Conservation (phyloP, 352 stramenopile species). For the Peronospora belbahrii region DNA sequence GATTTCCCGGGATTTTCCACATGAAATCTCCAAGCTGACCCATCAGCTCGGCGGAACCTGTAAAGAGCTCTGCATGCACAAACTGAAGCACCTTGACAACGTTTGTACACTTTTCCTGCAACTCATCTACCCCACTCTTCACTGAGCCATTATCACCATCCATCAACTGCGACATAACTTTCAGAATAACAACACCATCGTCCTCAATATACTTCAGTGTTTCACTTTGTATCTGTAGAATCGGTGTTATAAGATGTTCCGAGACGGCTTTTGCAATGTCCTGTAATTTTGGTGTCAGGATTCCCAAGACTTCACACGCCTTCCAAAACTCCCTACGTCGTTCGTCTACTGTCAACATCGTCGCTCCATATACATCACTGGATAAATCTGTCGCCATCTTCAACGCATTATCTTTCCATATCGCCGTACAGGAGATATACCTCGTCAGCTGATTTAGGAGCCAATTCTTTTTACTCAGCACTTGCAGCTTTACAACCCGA, state of each 20-base stretch:
- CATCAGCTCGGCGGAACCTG: constrained; percentile 38
- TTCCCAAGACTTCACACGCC: constrained; percentile 41
- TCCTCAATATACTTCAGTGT: constrained; percentile 22
- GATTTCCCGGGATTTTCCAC: constrained; percentile 66
- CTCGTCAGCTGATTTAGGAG: constrained; percentile 40
- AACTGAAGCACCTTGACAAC: constrained; percentile 51
- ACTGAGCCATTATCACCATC: constrained; percentile 1
- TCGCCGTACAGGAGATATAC: constrained; percentile 32
- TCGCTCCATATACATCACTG: constrained; percentile 3
- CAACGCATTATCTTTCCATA: constrained; percentile 37
- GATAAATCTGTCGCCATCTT: constrained; percentile 15
- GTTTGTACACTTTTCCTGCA: constrained; percentile 33
- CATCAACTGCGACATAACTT: constrained; percentile 12
- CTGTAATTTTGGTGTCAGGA: constrained; percentile 36
- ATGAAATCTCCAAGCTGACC: constrained; percentile 39
- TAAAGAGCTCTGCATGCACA: constrained; percentile 45
- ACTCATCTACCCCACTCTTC: constrained; percentile 19
- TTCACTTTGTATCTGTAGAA: constrained; percentile 23
- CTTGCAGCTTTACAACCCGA: constrained; percentile 35
- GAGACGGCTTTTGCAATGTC: constrained; percentile 48
- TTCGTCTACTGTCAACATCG: constrained; percentile 6
- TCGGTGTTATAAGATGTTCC: constrained; percentile 43
- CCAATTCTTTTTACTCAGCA: constrained; percentile 47
- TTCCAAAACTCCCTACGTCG: constrained; percentile 43
- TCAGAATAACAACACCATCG: constrained; percentile 15